Percentiles rank a stretch among this genome's conserved stretches.
Evolutionary conservation across 2,329 filamentous ascomycete species (phyloP).

Genomic region (Penicillium oxalicum): DNA sequence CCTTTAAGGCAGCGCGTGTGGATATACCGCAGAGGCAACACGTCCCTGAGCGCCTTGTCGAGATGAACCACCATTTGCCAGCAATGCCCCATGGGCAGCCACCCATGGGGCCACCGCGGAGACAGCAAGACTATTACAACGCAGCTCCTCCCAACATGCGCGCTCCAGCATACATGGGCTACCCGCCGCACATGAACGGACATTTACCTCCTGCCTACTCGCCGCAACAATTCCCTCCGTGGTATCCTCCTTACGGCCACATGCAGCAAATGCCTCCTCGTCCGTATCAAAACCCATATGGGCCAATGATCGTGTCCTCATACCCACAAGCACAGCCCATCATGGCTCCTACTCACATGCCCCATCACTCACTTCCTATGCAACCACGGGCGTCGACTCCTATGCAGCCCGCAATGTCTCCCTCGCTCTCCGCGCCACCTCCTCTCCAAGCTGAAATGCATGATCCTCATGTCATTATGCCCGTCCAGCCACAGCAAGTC

Average conservation of each 20-base stretch:
- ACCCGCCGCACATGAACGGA: conserved; percentile 54
- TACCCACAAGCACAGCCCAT: conserved; percentile 39
- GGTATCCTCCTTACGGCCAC: conserved; percentile 41
- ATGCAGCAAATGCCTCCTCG: conserved; percentile 39
- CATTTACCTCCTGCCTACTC: conserved; percentile 42
- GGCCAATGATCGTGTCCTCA: conserved; percentile 40
- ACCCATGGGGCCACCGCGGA: conserved; percentile 45
- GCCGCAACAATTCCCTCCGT: conserved; percentile 43
- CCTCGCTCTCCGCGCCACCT: conserved; percentile 21
- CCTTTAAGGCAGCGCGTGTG: conserved; percentile 38
- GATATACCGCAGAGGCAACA: conserved; percentile 33
- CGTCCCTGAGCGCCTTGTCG: conserved; percentile 28
- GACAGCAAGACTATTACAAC: conserved; percentile 43
- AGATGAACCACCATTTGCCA: conserved; percentile 43
- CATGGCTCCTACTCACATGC: conserved; percentile 34
- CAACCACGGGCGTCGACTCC: conserved; percentile 36
- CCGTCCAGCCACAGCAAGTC: conserved; percentile 20
- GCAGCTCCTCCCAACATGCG: conserved; percentile 47
- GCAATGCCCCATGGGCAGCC: conserved; percentile 45
- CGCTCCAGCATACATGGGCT: conserved; percentile 55
- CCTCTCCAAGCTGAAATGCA: conserved; percentile 27
- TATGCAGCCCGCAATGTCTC: conserved; percentile 34
- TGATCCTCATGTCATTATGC: conserved; percentile 19
- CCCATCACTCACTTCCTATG: conserved; percentile 30
- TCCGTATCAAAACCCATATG: conserved; percentile 35